Base-by-base conservation (phyloP, 306 rosid genomes). In the Gastrolobium villosum region DNA sequence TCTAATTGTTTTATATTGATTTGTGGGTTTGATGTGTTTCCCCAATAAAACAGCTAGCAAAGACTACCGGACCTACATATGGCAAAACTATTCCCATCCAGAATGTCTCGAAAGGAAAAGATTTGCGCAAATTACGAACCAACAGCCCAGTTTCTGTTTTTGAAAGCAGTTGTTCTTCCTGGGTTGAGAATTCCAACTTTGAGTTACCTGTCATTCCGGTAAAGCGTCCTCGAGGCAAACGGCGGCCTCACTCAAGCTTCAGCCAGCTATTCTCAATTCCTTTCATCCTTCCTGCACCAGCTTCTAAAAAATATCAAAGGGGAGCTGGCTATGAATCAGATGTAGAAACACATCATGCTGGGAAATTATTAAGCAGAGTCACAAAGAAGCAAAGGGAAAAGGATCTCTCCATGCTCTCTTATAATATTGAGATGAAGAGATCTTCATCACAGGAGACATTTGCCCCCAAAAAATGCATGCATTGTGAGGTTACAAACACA, bases 71-170 rank as follows among this genome's bases (percentile, higher is more conserved):
- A 53, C 49, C 72, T 31, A 52, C 48, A 10, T 53, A 70, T 31
- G 13, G 53, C 28, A 74, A 83, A 73, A 65, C 65, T 37, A 59
- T 28, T 73, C 49, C 59, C 10, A 66, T 31, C 48, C 78, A 64
- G 48, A 69, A 69, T 49, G 57, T 77, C 50, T 81, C 70, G 1
- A 80, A 82, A 37, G 57, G 64, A 26, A 87, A 86, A 61, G 75
- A 64, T 44, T 30, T 39, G 70, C 82, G 41, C 48, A 68, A 63
- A 20, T 78, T 80, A 69, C 88, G 72, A 10, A 86, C 85, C 81
- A 74, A 84, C 77, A 88, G 92, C 78, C 92, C 90, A 4, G 87
- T 84, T n/a, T 90, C 89, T 34, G 89, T 88, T 56, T 89, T 84
- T 7, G 93, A 91, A 79, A 85, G 87, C 82, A 84, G 81, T 65